A percentile compares a stretch with the other conserved stretches of the same genome.
These are phyloP conservation scores for Metschnikowia kunwiensis DNA, from an alignment of 805 yeast genomes.

Conservation along the genomic window DNA sequence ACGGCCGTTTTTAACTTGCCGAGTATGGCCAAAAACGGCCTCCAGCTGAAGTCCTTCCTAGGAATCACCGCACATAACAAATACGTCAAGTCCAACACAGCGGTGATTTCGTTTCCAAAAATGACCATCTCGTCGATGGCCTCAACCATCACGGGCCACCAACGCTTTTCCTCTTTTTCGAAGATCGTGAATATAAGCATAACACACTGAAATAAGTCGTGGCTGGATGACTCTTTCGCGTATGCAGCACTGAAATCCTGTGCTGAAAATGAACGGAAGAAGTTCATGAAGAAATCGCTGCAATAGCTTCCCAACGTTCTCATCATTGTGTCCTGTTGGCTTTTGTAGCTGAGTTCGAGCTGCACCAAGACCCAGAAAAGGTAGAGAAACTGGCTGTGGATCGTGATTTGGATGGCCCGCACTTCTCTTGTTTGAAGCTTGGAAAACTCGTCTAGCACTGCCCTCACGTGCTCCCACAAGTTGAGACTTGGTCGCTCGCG, in stretches of 20 bases:
- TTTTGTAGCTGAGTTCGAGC: conserved; percentile 6
- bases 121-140: conserved; percentile 18
- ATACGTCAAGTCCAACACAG: conserved; percentile 19
- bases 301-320: conserved; percentile 2
- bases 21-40: conserved; percentile 23
- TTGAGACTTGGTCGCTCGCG: conserved; percentile 26
- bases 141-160: conserved; percentile 28
- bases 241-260: conserved; percentile 11
- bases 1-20: conserved; percentile 13
- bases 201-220: conserved; percentile 20
- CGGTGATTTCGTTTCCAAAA: conserved; percentile 7
- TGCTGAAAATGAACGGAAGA: conserved; percentile 20
- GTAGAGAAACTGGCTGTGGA: conserved; percentile 15
- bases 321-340: background rate
- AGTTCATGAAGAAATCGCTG: conserved; percentile 22
- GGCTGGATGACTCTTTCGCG: conserved; percentile 1
- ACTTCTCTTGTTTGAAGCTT: conserved; percentile 17
- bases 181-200: conserved; percentile 20
- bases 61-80: conserved; percentile 19
- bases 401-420: conserved; percentile 9
- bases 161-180: conserved; percentile 12
- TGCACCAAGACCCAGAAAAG: conserved; percentile 11
- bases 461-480: conserved; percentile 17
- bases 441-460: conserved; percentile 16
- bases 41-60: conserved; percentile 22